Evolutionary conservation across 306 rosid species (phyloP).

Genomic region (Inga laurina): DNA sequence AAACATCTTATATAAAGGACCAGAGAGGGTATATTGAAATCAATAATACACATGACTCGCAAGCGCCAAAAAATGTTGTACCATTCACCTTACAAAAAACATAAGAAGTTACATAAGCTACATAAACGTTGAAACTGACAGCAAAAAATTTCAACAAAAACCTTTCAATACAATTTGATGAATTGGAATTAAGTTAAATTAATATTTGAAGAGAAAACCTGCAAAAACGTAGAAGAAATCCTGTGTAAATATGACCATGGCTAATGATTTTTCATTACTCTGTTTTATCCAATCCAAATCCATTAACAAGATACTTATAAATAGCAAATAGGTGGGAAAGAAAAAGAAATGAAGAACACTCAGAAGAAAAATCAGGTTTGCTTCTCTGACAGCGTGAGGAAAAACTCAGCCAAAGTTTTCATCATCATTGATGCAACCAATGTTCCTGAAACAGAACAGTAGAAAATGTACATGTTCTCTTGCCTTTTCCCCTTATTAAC

Average conservation of each 20-base stretch:
- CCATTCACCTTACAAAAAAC: too few species aligned
- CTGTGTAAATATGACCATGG: not conserved
- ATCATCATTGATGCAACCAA: constrained; percentile 48
- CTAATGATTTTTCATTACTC: not conserved
- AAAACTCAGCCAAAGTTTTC: not conserved
- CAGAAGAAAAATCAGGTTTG: too few species aligned
- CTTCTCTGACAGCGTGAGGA: not conserved
- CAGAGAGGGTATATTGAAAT: too few species aligned
- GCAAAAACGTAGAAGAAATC: not conserved
- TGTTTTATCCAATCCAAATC: not conserved
- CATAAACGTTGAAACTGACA: not conserved
- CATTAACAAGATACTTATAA: not conserved
- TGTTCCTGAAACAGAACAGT: constrained; percentile 39
- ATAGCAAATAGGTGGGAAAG: not conserved
- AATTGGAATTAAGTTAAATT: not conserved
- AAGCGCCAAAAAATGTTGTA: too few species aligned
- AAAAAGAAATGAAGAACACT: not conserved
- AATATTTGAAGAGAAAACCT: too few species aligned
- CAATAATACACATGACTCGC: too few species aligned
- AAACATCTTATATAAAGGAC: too few species aligned
- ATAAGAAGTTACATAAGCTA: not conserved
- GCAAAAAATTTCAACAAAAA: not conserved
- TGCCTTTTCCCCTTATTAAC: constrained; percentile 64
- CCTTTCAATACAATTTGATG: not conserved
- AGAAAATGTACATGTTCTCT: constrained; percentile 67